Base-by-base conservation (phyloP, 2,329 filamentous ascomycete genomes). In the Cladobotryum mycophilum region DNA sequence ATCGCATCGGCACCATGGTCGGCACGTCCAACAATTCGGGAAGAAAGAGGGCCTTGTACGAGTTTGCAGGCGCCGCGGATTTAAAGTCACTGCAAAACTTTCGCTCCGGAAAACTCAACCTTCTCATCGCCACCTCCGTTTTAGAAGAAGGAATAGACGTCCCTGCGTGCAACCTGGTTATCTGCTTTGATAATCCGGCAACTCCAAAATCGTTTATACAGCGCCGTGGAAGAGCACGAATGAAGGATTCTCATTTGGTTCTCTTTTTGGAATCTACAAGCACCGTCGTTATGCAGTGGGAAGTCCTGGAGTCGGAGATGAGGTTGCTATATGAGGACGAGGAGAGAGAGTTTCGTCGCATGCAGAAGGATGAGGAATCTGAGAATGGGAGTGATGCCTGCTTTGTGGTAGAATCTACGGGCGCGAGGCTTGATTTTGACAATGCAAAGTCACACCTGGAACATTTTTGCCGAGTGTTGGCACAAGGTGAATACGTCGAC, bases 381-480 rank as follows among this genome's bases (percentile, higher is more conserved):
- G 63, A 64, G 45, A 61, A 55, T 33, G 62, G 33, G 11, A 54
- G 41, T 34, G 48, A 54, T 4, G 44, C 53, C 0, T 61, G 33
- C n/a, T 69, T 76, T 42, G 56, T 60, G 14, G 66, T 78, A 5
- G 53, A 69, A 18, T 55, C 65, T 18, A 78, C 75, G 0, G 70
- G 84, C 4, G 89, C 88, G 1, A 67, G 81, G 12, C 70, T 96
- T 13, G 86, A 86, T 11, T 74, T 89, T 2, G 79, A 88, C 36
- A 87, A 87, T 56, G 86, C 89, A 1, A 80, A 85, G 44, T 67
- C 75, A n/a, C 89, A 93, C 64, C 75, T 97, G 1, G 75, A 87
- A 43, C 89, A 95, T 65, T 95, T 96, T 58, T 96, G 91, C 65
- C 71, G 74, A 0, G 75, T 77, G 0, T 64, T 90, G 1, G 75